These are phyloP conservation scores for Hanseniaspora jakobsenii DNA, from an alignment of 805 yeast species.

Conservation along the genomic window DNA sequence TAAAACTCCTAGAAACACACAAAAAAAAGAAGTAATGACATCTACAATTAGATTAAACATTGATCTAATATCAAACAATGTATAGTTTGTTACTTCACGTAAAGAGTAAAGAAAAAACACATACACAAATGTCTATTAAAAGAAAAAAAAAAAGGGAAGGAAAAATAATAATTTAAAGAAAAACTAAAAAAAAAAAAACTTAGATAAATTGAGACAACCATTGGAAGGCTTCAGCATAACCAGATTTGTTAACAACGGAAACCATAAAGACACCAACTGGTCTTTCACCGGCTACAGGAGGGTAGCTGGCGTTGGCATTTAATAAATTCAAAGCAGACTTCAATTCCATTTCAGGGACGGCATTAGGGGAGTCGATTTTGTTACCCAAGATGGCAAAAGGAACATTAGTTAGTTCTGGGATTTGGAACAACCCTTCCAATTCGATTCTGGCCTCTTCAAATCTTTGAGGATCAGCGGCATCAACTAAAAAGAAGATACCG, in stretches of 20 bases:
- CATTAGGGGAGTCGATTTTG: constrained; percentile 88
- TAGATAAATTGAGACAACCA: constrained; percentile 95
- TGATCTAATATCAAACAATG: too few relatives aligned
- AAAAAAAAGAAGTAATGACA: too few relatives aligned
- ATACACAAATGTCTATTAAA: too few relatives aligned
- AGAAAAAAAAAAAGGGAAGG: not conserved
- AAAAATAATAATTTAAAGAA: not conserved
- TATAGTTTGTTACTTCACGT: too few relatives aligned
- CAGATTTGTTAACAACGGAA: constrained; percentile 96
- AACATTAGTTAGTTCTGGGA: constrained; percentile 78
- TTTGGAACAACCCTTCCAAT: constrained; percentile 81
- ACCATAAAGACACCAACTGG: constrained; percentile 97
- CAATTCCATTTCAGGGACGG: constrained; percentile 88
- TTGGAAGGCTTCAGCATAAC: constrained; percentile 95
- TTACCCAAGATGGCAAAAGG: constrained; percentile 93
- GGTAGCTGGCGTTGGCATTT: constrained; percentile 75
- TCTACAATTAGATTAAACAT: too few relatives aligned
- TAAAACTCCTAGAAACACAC: too few relatives aligned
- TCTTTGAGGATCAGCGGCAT: constrained; percentile 93
- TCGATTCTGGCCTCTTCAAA: constrained; percentile 91
- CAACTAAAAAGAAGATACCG: constrained; percentile 92
- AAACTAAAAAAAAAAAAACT: constrained; percentile 6
- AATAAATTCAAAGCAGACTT: constrained; percentile 79
- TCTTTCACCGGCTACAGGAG: constrained; percentile 56
- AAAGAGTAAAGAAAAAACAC: too few relatives aligned